Evolutionary conservation across 2,329 filamentous ascomycete genomes (phyloP), one percentile per base, ranked within the genome.

Genomic region (Botrytis galanthina): DNA sequence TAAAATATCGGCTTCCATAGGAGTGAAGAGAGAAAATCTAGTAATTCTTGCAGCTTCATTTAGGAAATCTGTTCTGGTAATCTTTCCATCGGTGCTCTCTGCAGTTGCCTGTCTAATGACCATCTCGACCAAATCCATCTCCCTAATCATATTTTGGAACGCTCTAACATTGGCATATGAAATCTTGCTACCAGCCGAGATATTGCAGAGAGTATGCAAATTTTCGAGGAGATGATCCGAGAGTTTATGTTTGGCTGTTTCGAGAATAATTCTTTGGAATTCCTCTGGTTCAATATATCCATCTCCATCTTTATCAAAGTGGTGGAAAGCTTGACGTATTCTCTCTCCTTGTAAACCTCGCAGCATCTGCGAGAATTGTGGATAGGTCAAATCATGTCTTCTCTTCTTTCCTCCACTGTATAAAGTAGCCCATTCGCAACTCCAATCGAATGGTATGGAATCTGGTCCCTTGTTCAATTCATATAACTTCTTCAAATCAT

Each of bases 1-100:
- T 59, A 99, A 89, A 76, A 99, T 97, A 81, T 99, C 96, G 59
- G 95, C 95, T 84, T 99, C 96, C 94, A 98, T 98, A 20, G 96
- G 96, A 0, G 96, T 98, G 84, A 98, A 98, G 51, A 97, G 89
- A 20, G 95, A 97, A 86, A 98, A 99, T 76, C 96, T 91, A 37
- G 95, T 97, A 80, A 96, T 91, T 76, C 91, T 91, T 62, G 95
- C 92, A 18, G 96, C 95, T 85, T 98, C 95, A 83, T 97, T 95
- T 76, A 98, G 85, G 84, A 99, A 99, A 80, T 98, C 96, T 61
- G 94, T 89, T 70, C 94, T 90, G 7, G 95, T 98, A 81, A 99
- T 98, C 85, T 94, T 97, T 81, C 94, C 94, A 82, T 99, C 96
- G 18, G 85, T 78, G 82, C 93, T 97, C 85, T 95, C 94, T 78